Evolutionary conservation across 139 green algal genomes (phyloP), one percentile per base, ranked within the genome.

Genomic region (Chlorella ohadii): DNA sequence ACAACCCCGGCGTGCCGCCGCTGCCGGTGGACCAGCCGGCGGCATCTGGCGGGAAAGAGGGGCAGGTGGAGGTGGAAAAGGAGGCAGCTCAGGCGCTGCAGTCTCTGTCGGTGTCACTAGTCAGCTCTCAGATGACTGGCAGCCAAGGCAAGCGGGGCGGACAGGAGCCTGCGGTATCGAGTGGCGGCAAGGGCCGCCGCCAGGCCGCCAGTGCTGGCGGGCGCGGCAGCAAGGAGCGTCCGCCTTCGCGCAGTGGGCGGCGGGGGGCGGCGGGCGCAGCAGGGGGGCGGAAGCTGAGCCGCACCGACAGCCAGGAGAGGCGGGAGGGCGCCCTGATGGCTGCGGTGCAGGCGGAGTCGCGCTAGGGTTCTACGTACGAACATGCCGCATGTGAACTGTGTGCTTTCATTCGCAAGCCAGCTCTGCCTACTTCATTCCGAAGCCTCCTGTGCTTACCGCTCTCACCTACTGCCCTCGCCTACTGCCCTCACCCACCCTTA

Each of bases 21-120:
- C 70, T 4, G 39, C 70, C 39, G 39, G 1, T 3, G 38, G 13
- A 34, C 28, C 77, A 7, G n/a, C n/a, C 16, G 56, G 28, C 39
- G 28, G n/a, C n/a, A n/a, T n/a, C n/a, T n/a, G n/a, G n/a, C n/a
- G n/a, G n/a, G n/a, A 22, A 3, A 13, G 1, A 15, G 25, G 16
- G 13, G 59, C 27, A 38, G 72, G 28, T 41, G 41, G 39, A 25
- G 39, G n/a, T 27, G 23, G 75, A 82, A 5, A 41, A 39, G 39
- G 78, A 36, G 9, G 78, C 78, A 11, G 78, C 63, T 17, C 13
- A 64, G n/a, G 65, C 41, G n/a, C 78, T 83, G 39, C 78, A 74
- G 63, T 75, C 63, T 0, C 61, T 83, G 38, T 75, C 78, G 22
- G 76, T 39, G 19, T 82, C 76, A 15, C 6, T 57, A 13, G 4